Evolutionary conservation across 2,329 filamentous ascomycete species (phyloP), one percentile per base, ranked within the genome.

Genomic region (Cadophora gregata): DNA sequence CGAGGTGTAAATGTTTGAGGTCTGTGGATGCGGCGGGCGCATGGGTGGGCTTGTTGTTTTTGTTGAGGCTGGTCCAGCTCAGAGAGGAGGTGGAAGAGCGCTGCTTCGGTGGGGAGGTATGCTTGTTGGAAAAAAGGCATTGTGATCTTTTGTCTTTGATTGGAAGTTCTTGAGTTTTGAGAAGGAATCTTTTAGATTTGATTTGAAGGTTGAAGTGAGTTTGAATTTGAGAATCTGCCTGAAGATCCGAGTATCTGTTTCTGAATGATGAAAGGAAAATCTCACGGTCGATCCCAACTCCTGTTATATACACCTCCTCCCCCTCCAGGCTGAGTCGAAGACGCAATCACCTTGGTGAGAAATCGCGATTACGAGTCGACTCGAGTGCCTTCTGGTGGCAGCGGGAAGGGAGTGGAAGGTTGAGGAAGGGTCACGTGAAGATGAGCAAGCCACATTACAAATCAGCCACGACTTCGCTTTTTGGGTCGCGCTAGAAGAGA

Each of bases 1-100:
- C 87, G 89, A 62, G 92, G 92, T 67, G 86, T 85, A 85, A 93
- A 94, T 5, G 73, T 68, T 63, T 63, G 61, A 25, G 55, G 75
- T 84, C 65, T 75, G 84, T 66, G 38, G 64, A 69, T 65, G 29
- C 65, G 60, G 38, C 69, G 69, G 25, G 62, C 62, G 53, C 50
- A 66, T 33, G 68, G 70, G n/a, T 56, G n/a, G 25, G 53, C 51
- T 60, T 55, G 59, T 42, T 33, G 47, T 69, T 59, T 33, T 14
- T 62, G 63, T 64, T 68, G 60, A 21, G 68, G 56, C 36, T 70
- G 62, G 76, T 89, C 86, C 71, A 86, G 87, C 78, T 88, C 86
- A 72, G 88, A 84, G 62, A 89, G 84, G 70, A 89, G 82, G 67
- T 85, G 85, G 82, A 89, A 87, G 74, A 89, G 83, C 42, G 48